These are phyloP conservation scores for Linum usitatissimum DNA, from an alignment of 345 rosid genomes.

Conservation along the genomic window DNA sequence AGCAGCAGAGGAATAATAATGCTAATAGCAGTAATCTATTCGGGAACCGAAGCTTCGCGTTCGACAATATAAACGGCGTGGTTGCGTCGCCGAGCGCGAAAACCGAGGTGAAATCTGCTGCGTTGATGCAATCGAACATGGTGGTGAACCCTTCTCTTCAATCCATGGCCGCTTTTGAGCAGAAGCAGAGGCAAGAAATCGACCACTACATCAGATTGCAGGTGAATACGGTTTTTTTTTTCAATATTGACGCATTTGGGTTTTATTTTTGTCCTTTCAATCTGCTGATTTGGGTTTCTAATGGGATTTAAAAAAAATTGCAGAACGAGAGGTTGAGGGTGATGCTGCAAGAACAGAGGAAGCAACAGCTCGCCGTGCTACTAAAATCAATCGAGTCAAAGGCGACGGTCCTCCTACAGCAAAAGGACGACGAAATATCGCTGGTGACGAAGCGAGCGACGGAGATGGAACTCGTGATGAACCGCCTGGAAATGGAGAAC, in stretches of 20 bases:
- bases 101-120: too few relatives aligned
- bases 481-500: constrained; percentile 24
- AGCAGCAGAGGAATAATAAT: neutral
- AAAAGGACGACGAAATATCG: constrained; percentile 28
- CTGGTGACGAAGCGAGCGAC: constrained; percentile 14
- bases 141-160: constrained; percentile 9
- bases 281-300: constrained; percentile 1
- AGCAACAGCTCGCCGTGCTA: constrained; percentile 16
- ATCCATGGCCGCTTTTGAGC: constrained; percentile 18
- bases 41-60: too few relatives aligned
- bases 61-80: too few relatives aligned
- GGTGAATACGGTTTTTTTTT: constrained; percentile 25
- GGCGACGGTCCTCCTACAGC: constrained; percentile 17
- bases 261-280: neutral
- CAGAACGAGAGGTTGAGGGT: constrained; percentile 31
- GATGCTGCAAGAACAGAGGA: constrained; percentile 27
- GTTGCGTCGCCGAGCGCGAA: too few relatives aligned
- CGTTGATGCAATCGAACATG: neutral
- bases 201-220: constrained; percentile 49
- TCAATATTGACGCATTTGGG: neutral
- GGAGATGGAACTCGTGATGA: constrained; percentile 24
- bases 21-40: too few relatives aligned
- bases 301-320: neutral
- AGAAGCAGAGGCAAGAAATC: constrained; percentile 51
- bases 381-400: constrained; percentile 23